Evolutionary conservation across 2,329 filamentous ascomycete species (phyloP), one percentile per base, ranked within the genome.

Genomic region (Sporothrix euskadiensis): DNA sequence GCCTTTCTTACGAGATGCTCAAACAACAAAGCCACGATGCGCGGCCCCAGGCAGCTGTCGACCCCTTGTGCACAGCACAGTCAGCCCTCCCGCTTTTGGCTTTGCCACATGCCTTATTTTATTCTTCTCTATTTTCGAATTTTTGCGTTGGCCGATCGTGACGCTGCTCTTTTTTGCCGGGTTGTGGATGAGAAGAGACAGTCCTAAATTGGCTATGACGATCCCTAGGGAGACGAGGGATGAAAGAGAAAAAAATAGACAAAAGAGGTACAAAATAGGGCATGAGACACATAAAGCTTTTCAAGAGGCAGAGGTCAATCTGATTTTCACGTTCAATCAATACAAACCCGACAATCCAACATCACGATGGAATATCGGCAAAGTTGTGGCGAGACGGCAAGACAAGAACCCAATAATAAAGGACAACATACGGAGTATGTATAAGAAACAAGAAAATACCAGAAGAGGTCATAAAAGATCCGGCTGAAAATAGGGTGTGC

Each of bases 131-230:
- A n/a, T n/a, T 56, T 30, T 56, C 10, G 52, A 12, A 35, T 59
- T 59, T n/a, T 59, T 59, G 26, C 56, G 35, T 19, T 35, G n/a
- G 59, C 35, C 59, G 59, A 26, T 65, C 59, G 59, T 65, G 59
- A 65, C 59, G 35, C 59, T 44, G 19, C 22, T 44, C 12, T 44
- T 44, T n/a, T 41, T 65, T 22, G n/a, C 35, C 10, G 22, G n/a
- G 12, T 3, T n/a, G 10, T 22, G 35, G 59, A 44, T 44, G 35
- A 41, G 59, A 63, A 49, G 32, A 63, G 32, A 63, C 57, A 39
- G 59, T 35, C 32, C 59, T 65, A 22, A 12, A 65, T 65, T 44
- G 35, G 59, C 35, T 26, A 19, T n/a, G 59, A 26, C 59, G 35
- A 65, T 65, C 59, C 56, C 56, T 19, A n/a, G 56, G 59, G 35